Base-by-base conservation (phyloP, 768 basidiomycete genomes). In the Podaxis sp. region DNA sequence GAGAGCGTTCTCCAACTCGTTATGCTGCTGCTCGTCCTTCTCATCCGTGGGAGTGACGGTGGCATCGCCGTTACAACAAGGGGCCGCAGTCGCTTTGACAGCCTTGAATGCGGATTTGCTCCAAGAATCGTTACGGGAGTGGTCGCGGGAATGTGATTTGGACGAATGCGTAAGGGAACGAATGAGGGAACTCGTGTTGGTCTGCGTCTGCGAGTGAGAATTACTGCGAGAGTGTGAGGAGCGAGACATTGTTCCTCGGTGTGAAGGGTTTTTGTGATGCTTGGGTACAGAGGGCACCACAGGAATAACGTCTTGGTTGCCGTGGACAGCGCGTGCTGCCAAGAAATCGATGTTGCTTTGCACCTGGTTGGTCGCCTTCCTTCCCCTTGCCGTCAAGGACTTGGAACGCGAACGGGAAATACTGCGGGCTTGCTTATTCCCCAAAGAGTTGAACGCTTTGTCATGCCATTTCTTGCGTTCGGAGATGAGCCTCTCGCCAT, bases 391-490 rank as follows among this genome's bases (percentile, higher is more conserved):
- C 0, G 80, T 79, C 47, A 85, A 73, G 1, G 87, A 86, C 67
- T 85, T 87, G 22, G 87, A 76, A 29, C 90, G 82, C 6, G 83
- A 76, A 1, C 89, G 83, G 9, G 89, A 89, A 11, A 89, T 65
- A 36, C 78, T 85, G 37, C 89, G 83, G 8, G 85, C 79, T 15
- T 79, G 82, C 65, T 81, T 84, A 70, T 91, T 90, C 56, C 85
- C 85, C 63, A 90, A 81, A 5, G 90, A 90, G 36, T 73, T 75
- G 0, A 76, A 74, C 0, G 91, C 91, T 64, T 88, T 82, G 2
- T 73, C 69, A 66, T 88, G 84, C 91, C 91, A 93, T 65, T 78
- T 74, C 55, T 81, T 79, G 15, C 91, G 85, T 64, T 92, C 83
- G 55, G 76, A 77, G n/a, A 85, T 80, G 11, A 92, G 78, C 51